A percentile compares a stretch with the other conserved stretches of the same genome.
phyloP scores from a whole-genome alignment of 331 rosid genomes.

The Ulmus americana region DNA sequence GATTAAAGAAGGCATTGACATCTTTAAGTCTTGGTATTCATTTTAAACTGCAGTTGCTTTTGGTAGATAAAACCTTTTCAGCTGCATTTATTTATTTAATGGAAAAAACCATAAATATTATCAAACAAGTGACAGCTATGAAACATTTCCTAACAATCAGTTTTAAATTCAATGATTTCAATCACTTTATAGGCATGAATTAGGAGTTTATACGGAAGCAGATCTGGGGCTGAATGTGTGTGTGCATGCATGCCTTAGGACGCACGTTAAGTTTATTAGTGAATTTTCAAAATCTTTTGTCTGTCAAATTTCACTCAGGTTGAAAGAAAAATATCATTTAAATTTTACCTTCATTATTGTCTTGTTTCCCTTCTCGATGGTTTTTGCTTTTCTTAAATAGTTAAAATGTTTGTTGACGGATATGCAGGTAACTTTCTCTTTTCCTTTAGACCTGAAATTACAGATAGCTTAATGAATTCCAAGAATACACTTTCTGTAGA shows the following conservation, averaged over 20 bases:
- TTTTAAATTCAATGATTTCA: neutral
- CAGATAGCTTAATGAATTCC: conserved; percentile 39
- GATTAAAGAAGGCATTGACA: conserved; percentile 65
- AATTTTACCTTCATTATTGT: conserved; percentile 4
- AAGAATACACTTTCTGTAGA: conserved; percentile 46
- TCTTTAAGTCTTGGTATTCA: conserved; percentile 74
- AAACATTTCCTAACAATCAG: neutral
- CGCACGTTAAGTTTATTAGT: neutral
- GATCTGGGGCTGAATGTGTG: conserved; percentile 8
- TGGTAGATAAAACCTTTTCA: neutral
- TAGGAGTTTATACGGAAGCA: neutral
- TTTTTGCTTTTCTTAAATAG: conserved; percentile 4
- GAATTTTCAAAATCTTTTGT: neutral
- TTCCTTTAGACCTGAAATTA: conserved; percentile 67
- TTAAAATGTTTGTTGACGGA: conserved; percentile 28
- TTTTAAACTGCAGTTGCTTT: conserved; percentile 20
- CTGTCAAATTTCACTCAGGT: neutral
- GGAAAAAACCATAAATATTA: neutral
- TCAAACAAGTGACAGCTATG: neutral
- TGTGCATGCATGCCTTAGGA: neutral
- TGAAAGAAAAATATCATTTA: neutral
- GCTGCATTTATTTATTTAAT: neutral
- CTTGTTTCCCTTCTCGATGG: neutral
- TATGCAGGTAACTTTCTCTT: conserved; percentile 86
- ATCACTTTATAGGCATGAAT: neutral